phyloP scores from a whole-genome alignment of 495 filamentous ascomycete genomes.

The Niebla homalea region DNA sequence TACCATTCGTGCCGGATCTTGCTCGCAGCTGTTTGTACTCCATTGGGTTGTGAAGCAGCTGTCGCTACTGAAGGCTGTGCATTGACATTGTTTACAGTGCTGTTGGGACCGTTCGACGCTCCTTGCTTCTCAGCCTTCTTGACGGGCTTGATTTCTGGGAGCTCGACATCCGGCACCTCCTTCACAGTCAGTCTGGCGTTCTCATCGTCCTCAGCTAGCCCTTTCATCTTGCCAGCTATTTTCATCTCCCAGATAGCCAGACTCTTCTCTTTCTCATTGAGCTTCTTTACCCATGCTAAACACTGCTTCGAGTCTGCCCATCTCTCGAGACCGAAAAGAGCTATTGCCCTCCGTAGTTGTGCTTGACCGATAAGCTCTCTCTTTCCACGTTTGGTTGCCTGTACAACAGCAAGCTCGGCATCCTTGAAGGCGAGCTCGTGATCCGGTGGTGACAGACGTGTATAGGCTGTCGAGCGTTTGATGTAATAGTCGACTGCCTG shows the following conservation, averaged over 20 bases:
- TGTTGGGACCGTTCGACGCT: conserved; percentile 2
- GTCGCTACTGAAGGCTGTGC: not conserved
- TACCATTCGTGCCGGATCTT: conserved; percentile 76
- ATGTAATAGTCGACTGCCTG: conserved; percentile 72
- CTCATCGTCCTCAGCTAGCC: conserved; percentile 47
- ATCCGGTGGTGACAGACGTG: conserved; percentile 46
- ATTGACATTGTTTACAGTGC: not conserved
- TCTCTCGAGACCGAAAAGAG: conserved; percentile 54
- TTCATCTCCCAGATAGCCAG: conserved; percentile 51
- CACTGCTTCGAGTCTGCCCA: conserved; percentile 68
- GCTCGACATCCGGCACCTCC: conserved; percentile 49
- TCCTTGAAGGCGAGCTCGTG: conserved; percentile 54
- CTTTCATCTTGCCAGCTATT: conserved; percentile 33
- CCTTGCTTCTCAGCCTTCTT: conserved; percentile 5
- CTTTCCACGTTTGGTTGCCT: conserved; percentile 60
- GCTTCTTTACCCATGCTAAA: conserved; percentile 50
- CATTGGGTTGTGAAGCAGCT: conserved; percentile 8
- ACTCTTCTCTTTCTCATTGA: conserved; percentile 48
- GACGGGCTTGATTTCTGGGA: conserved; percentile 24
- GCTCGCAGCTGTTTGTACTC: conserved; percentile 35
- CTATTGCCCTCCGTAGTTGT: conserved; percentile 67
- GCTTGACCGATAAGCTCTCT: conserved; percentile 67
- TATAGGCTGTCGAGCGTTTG: conserved; percentile 72
- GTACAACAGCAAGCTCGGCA: conserved; percentile 61
- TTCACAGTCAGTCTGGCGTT: conserved; percentile 41